Percentiles rank a stretch among this genome's conserved stretches.
phyloP scores from a whole-genome alignment of 805 yeast species.

The Candida ovalis region DNA sequence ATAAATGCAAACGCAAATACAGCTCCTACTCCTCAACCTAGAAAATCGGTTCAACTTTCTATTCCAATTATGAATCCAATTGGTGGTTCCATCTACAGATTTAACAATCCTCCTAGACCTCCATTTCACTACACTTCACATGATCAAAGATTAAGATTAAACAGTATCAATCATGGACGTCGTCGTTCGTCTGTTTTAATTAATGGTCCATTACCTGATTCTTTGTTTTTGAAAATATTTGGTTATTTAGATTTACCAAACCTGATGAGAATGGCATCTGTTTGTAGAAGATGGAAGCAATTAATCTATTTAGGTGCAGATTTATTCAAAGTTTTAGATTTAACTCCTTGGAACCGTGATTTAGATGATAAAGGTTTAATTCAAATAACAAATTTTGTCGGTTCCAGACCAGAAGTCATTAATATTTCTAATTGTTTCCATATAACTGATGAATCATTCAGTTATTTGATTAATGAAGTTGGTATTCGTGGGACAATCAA shows the following conservation, averaged over 20 bases:
- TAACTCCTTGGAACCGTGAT: slow-evolving; percentile 58
- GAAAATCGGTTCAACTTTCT: slow-evolving; percentile 12
- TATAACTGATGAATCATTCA: slow-evolving; percentile 71
- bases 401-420: slow-evolving; percentile 57
- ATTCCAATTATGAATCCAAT: slow-evolving; percentile 27
- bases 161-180: slow-evolving; percentile 37
- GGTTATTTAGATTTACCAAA: slow-evolving; percentile 50
- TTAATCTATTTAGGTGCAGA: slow-evolving; percentile 53
- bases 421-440: slow-evolving; percentile 74
- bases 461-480: slow-evolving; percentile 64
- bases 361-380: slow-evolving; percentile 55
- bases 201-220: slow-evolving; percentile 60
- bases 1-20: background rate
- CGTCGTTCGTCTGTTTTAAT: slow-evolving; percentile 56
- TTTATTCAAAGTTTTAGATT: slow-evolving; percentile 49
- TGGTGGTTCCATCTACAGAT: slow-evolving; percentile 25
- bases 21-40: background rate
- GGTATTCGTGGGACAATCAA: slow-evolving; percentile 61
- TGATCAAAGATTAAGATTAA: slow-evolving; percentile 49
- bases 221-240: slow-evolving; percentile 51
- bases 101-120: slow-evolving; percentile 15
- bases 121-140: slow-evolving; percentile 53
- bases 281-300: slow-evolving; percentile 68
- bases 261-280: slow-evolving; percentile 55
- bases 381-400: slow-evolving; percentile 64